phyloP scores from a whole-genome alignment of 768 basidiomycete genomes.

The Baorangia bicolor region DNA sequence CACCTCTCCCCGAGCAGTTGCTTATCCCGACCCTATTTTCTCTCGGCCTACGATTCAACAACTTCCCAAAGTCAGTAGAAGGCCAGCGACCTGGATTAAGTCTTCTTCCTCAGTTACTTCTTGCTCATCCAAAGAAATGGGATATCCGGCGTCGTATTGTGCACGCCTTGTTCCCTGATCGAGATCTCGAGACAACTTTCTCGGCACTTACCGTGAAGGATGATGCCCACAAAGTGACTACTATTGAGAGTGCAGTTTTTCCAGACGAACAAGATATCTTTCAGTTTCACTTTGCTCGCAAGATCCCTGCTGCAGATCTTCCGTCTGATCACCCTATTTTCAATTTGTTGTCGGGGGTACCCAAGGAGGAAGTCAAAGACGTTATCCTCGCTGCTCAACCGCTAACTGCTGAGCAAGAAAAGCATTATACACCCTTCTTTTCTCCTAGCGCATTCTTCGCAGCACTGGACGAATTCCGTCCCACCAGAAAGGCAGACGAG shows the following conservation, averaged over 20 bases:
- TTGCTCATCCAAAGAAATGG: constrained; percentile 27
- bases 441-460: constrained; percentile 60
- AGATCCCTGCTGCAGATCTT: constrained; percentile 26
- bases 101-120: constrained; percentile 31
- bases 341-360: constrained; percentile 28
- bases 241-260: constrained; percentile 35
- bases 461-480: constrained; percentile 39
- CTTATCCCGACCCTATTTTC: constrained; percentile 22
- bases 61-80: not conserved
- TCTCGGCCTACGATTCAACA: constrained; percentile 25
- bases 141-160: constrained; percentile 14
- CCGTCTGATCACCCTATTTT: constrained; percentile 17
- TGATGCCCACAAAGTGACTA: constrained; percentile 35
- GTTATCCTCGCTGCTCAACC: constrained; percentile 53
- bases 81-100: not conserved
- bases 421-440: constrained; percentile 63
- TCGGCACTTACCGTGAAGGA: constrained; percentile 46
- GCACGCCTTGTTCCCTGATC: constrained; percentile 19
- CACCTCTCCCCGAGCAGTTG: constrained; percentile 25
- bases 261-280: constrained; percentile 74
- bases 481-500: constrained; percentile 16
- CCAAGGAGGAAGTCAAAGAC: constrained; percentile 46
- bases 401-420: constrained; percentile 43
- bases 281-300: constrained; percentile 46
- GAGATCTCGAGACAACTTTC: constrained; percentile 39